phyloP scores from a whole-genome alignment of 1,284 basidiomycete species.

The Apiotrichum mycotoxinovorans region DNA sequence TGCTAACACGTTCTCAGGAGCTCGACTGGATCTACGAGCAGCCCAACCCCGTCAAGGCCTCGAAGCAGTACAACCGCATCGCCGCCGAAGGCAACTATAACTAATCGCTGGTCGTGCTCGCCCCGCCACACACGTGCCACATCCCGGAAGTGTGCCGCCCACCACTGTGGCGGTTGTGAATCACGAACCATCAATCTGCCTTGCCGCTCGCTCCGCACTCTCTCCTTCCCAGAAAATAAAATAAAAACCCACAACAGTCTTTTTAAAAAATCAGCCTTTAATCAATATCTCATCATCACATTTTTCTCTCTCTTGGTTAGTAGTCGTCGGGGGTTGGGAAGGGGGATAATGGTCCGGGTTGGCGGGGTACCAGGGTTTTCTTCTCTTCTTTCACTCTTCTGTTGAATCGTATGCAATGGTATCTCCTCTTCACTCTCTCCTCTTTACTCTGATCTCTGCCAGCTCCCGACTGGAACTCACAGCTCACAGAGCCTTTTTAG shows the following conservation, averaged over 20 bases:
- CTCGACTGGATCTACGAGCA: conserved; percentile 44
- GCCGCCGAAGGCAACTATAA: neutral
- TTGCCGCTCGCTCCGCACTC: too few species aligned
- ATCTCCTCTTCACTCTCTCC: too few species aligned
- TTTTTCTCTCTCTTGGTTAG: neutral
- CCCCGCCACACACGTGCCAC: neutral
- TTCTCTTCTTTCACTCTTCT: neutral
- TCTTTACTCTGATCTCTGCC: too few species aligned
- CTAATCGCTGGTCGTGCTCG: neutral
- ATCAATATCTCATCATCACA: neutral
- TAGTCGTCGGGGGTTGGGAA: neutral
- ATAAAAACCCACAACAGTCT: too few species aligned
- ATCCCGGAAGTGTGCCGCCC: too few species aligned
- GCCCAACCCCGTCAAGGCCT: conserved; percentile 35
- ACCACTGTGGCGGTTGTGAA: too few species aligned
- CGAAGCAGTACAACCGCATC: conserved; percentile 28
- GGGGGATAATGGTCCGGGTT: neutral
- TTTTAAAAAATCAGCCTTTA: too few species aligned
- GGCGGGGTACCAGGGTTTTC: too few species aligned
- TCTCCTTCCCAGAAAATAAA: too few species aligned
- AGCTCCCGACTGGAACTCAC: too few species aligned
- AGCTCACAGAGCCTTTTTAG: too few species aligned
- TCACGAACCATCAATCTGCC: too few species aligned
- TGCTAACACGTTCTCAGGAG: neutral
- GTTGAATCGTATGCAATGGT: neutral